phyloP scores from a whole-genome alignment of 805 yeast genomes.

The Myxozyma sirexii region DNA sequence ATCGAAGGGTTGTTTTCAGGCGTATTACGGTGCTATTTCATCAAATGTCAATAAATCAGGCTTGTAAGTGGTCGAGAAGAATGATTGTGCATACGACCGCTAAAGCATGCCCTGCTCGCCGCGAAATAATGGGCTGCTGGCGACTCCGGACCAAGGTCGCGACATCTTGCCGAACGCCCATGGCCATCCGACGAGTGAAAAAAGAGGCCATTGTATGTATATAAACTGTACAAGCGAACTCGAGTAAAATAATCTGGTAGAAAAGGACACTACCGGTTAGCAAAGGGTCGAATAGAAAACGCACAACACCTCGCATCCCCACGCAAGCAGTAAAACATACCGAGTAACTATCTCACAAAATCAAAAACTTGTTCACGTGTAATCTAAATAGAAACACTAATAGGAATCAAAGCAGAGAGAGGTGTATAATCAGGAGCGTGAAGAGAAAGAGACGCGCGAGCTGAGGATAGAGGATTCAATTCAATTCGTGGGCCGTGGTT shows the following conservation, averaged over 20 bases:
- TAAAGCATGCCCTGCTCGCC: conserved; percentile 27
- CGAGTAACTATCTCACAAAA: too few species aligned
- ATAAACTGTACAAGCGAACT: too few species aligned
- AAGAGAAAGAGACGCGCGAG: neutral
- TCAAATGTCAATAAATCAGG: neutral
- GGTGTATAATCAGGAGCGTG: neutral
- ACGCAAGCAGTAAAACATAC: too few species aligned
- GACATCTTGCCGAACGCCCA: conserved; percentile 11
- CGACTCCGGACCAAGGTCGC: conserved; percentile 9
- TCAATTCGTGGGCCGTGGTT: conserved; percentile 2
- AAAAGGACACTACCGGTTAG: too few species aligned
- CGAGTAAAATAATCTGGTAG: too few species aligned
- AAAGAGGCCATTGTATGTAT: conserved; percentile 9
- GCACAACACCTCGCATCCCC: too few species aligned
- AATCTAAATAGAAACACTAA: too few species aligned
- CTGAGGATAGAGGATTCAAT: neutral
- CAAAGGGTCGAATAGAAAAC: too few species aligned
- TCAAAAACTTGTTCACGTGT: too few species aligned
- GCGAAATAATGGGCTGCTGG: conserved; percentile 3
- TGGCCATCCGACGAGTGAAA: conserved; percentile 13
- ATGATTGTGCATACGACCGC: conserved; percentile 22
- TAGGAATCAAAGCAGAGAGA: too few species aligned
- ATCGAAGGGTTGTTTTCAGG: conserved; percentile 64
- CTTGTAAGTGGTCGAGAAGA: neutral
- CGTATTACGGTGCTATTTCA: conserved; percentile 63